Base-by-base conservation (phyloP, 78 protist genomes). In the Polysphondylium violaceum region DNA sequence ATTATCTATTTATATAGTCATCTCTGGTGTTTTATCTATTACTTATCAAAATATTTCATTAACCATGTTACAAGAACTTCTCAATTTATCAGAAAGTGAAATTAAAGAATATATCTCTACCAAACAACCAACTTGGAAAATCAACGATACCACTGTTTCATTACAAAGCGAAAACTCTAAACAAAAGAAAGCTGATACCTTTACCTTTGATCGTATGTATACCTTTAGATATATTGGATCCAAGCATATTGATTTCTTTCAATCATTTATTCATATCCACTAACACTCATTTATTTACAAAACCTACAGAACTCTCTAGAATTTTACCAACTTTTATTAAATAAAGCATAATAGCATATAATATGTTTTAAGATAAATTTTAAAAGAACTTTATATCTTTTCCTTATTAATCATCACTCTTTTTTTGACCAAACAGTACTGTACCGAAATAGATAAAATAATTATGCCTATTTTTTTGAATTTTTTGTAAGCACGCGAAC, bases 141-240 rank as follows among this genome's bases (percentile, higher is more conserved):
- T 53, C 4, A 53, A 47, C 1, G 88, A 51, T n/a, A 23, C 29
- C 21, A 53, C 76, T 36, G 88, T 79, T 33, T 79, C 88, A 27
- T 44, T 79, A 64, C 88, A 79, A 67, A 64, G 64, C 51, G 88
- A 79, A 53, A 67, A 14, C 25, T 41, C 47, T 33, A 79, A 79
- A 72, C 88, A 79, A 55, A 79, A 79, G 76, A 79, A 79, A 79
- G 72, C 88, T 36, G 88, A 79, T 53, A 67, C 64, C n/a, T 79
- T 79, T 67, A 79, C 88, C 25, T 79, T 79, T 65, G 88, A 79
- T 55, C 88, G 86, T 76, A 76, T 40, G 65, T 74, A 33, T 63
- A 6, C 44, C 19, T 59, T 14, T 17, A 74, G 1, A 43, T 35
- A 36, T 47, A 58, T 21, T 58, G 12, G 7, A 27, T 21, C 12